A percentile compares a stretch with the other conserved stretches of the same genome.
Evolutionary conservation across 2,329 filamentous ascomycete genomes (phyloP).

Genomic region (Talaromyces sp.): DNA sequence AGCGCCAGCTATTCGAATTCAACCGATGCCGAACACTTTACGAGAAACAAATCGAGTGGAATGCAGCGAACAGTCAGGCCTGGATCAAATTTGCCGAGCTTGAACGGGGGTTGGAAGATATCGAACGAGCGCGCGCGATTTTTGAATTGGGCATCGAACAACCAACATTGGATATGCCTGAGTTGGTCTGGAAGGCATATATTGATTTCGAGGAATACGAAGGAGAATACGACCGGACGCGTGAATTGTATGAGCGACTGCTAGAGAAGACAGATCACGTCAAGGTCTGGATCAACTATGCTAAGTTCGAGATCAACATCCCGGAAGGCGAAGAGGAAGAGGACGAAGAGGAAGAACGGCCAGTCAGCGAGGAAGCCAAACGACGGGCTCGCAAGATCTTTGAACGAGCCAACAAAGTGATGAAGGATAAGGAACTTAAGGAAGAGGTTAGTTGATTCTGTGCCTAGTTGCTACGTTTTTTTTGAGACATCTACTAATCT

Average conservation of each 20-base stretch:
- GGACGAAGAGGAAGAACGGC: constrained; percentile 55
- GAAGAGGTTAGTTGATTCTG: constrained; percentile 62
- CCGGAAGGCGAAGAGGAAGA: constrained; percentile 69
- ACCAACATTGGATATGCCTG: constrained; percentile 87
- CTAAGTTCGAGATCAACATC: constrained; percentile 96
- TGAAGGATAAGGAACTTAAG: constrained; percentile 87
- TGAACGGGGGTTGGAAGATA: constrained; percentile 84
- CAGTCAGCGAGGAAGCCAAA: constrained; percentile 80
- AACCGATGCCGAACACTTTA: constrained; percentile 85
- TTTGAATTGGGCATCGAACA: constrained; percentile 87
- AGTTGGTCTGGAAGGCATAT: constrained; percentile 95
- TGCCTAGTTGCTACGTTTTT: constrained; percentile 2
- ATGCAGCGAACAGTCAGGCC: constrained; percentile 81
- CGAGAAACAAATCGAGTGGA: constrained; percentile 91
- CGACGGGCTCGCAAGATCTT: constrained; percentile 77
- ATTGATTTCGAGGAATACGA: constrained; percentile 98
- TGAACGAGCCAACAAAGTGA: constrained; percentile 75
- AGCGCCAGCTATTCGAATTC: constrained; percentile 93
- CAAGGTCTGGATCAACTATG: constrained; percentile 98
- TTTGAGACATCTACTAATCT: constrained; percentile 30
- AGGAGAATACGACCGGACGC: constrained; percentile 79
- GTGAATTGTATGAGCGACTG: constrained; percentile 82
- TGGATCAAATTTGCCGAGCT: constrained; percentile 97
- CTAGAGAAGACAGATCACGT: constrained; percentile 95
- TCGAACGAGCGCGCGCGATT: constrained; percentile 82